These are phyloP conservation scores for Arthonia radiata DNA, from an alignment of 495 filamentous ascomycete genomes.

Conservation along the genomic window DNA sequence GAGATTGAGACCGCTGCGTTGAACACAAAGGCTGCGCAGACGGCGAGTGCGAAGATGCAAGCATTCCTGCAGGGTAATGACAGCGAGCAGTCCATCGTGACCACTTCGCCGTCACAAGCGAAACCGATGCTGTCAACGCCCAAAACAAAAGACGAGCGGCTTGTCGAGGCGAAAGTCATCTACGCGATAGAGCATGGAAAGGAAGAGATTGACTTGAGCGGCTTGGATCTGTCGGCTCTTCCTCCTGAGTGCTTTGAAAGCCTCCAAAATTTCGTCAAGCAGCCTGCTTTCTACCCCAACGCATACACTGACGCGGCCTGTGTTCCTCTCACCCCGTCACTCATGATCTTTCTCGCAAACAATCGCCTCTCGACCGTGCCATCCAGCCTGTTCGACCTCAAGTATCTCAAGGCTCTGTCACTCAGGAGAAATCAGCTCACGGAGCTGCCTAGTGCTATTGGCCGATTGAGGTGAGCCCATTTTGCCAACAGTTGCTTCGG, in stretches of 20 bases:
- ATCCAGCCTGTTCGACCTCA: conserved; percentile 24
- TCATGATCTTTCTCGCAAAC: conserved; percentile 37
- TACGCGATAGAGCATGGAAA: conserved; percentile 4
- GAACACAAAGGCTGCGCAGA: conserved; percentile 3
- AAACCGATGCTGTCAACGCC: conserved; percentile 4
- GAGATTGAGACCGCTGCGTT: conserved; percentile 13
- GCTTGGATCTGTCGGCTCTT: conserved; percentile 12
- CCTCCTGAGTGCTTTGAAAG: conserved; percentile 23
- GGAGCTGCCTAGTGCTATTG: conserved; percentile 38
- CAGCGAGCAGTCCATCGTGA: too few species aligned
- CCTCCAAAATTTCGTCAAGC: conserved; percentile 30
- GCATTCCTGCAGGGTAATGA: too few species aligned
- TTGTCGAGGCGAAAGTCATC: background rate
- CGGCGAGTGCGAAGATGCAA: too few species aligned
- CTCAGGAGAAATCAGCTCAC: conserved; percentile 43
- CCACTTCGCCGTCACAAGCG: too few species aligned
- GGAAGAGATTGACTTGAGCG: conserved; percentile 11
- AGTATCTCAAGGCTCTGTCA: conserved; percentile 39
- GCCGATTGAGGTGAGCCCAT: too few species aligned
- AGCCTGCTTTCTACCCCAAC: conserved; percentile 15
- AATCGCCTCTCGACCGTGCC: conserved; percentile 32
- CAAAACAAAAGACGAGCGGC: conserved; percentile 8
- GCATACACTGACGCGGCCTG: conserved; percentile 21
- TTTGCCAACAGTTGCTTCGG: too few species aligned
- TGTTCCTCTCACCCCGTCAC: conserved; percentile 23